phyloP scores from a whole-genome alignment of 306 rosid species.

The Inga laurina region DNA sequence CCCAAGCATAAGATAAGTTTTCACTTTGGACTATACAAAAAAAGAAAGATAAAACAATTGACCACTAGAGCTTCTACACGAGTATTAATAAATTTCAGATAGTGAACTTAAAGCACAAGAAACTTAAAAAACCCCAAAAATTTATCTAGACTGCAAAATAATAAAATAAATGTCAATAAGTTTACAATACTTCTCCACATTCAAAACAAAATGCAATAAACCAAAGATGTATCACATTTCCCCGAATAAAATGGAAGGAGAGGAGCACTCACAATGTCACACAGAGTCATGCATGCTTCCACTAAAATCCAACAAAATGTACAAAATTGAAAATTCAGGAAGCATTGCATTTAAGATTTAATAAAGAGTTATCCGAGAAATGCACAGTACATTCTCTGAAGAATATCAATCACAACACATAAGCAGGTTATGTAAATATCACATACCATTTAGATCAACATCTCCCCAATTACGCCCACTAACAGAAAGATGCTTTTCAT shows the following conservation, averaged over 20 bases:
- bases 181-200: background rate
- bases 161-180: background rate
- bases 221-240: slow-evolving; percentile 23
- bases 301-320: background rate
- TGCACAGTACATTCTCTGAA: background rate
- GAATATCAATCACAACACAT: background rate
- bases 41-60: background rate
- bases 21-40: background rate
- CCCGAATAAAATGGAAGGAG: slow-evolving; percentile 13
- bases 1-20: background rate
- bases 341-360: slow-evolving; percentile 20
- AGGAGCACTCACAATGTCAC: background rate
- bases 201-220: background rate
- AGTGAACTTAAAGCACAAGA: slow-evolving; percentile 11
- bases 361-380: slow-evolving; percentile 16
- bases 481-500: slow-evolving; percentile 93
- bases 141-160: background rate
- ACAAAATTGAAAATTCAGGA: background rate
- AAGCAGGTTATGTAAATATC: slow-evolving; percentile 29
- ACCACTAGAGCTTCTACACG: background rate
- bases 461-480: slow-evolving; percentile 99
- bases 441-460: slow-evolving; percentile 86
- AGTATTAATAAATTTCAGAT: slow-evolving; percentile 6
- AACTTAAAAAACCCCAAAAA: background rate
- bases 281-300: background rate